Conservation (phyloP, 495 filamentous ascomycete species). For the Aspergillus biplanus region DNA sequence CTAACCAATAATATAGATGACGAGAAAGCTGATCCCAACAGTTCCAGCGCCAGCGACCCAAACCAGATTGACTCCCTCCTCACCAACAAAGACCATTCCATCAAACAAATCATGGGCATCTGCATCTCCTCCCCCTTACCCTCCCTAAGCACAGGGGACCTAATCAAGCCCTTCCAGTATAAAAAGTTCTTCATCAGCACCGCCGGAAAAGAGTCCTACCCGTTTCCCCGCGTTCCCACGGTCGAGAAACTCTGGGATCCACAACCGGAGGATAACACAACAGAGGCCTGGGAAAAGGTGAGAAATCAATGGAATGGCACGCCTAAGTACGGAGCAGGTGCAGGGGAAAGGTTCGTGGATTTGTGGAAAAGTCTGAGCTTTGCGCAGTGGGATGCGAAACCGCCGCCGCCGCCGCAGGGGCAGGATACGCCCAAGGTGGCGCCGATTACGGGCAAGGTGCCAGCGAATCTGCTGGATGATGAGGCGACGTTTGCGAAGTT, state of each 20-base stretch:
- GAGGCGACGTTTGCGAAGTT: not conserved
- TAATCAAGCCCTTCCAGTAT: conserved; percentile 1
- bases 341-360: not conserved
- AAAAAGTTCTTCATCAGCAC: conserved; percentile 8
- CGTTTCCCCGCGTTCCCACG: not conserved
- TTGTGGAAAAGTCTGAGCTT: not conserved
- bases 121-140: conserved; percentile 5
- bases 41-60: not conserved
- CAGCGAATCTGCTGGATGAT: conserved; percentile 2
- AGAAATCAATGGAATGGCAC: conserved; percentile 8
- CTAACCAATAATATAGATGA: too few relatives aligned
- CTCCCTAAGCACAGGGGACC: not conserved
- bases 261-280: not conserved
- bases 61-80: not conserved
- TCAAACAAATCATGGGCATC: not conserved
- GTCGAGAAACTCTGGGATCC: not conserved
- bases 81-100: not conserved
- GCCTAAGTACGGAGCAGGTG: not conserved
- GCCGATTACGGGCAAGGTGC: not conserved
- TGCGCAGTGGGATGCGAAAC: not conserved
- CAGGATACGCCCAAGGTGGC: not conserved
- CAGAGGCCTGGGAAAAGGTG: conserved; percentile 4
- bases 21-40: not conserved
- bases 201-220: conserved; percentile 4
- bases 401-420: not conserved